These are phyloP conservation scores for Clonostachys rosea DNA, from an alignment of 2,329 filamentous ascomycete species.

Conservation along the genomic window DNA sequence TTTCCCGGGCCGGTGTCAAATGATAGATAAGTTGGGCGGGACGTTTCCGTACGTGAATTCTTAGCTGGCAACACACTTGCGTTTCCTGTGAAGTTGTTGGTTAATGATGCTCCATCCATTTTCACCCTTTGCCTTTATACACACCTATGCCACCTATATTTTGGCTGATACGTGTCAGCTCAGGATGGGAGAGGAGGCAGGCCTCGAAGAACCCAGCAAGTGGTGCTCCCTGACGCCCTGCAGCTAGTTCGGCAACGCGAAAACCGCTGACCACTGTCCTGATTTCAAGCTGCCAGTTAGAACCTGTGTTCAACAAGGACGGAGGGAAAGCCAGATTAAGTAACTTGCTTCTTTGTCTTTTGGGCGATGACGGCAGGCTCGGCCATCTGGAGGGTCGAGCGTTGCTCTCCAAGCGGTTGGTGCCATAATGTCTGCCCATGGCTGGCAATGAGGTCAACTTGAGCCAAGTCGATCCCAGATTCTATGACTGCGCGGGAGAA, in stretches of 20 bases:
- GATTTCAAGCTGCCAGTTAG: constrained; percentile 31
- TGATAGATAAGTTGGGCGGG: background rate
- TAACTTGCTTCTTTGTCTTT: constrained; percentile 29
- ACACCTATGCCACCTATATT: constrained; percentile 48
- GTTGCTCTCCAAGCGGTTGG: constrained; percentile 28
- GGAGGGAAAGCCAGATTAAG: constrained; percentile 40
- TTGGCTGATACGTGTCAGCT: constrained; percentile 42
- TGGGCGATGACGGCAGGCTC: constrained; percentile 40
- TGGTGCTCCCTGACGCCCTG: constrained; percentile 40
- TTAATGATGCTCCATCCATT: too few species aligned
- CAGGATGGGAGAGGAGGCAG: constrained; percentile 42
- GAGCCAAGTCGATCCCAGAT: constrained; percentile 9
- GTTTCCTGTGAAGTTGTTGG: background rate
- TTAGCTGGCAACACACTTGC: background rate
- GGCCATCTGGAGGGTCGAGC: constrained; percentile 37
- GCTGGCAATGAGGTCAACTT: constrained; percentile 39
- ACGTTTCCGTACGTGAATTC: background rate
- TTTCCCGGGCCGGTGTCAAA: constrained; percentile 45
- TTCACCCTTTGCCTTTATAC: constrained; percentile 24
- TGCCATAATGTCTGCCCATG: constrained; percentile 45
- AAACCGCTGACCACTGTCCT: constrained; percentile 48
- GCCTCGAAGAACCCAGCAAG: constrained; percentile 48
- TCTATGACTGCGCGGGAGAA: constrained; percentile 7
- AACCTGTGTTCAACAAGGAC: constrained; percentile 42
- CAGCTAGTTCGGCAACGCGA: constrained; percentile 41